phyloP scores from a whole-genome alignment of 2,329 filamentous ascomycete species.

The Fusarium sp. region DNA sequence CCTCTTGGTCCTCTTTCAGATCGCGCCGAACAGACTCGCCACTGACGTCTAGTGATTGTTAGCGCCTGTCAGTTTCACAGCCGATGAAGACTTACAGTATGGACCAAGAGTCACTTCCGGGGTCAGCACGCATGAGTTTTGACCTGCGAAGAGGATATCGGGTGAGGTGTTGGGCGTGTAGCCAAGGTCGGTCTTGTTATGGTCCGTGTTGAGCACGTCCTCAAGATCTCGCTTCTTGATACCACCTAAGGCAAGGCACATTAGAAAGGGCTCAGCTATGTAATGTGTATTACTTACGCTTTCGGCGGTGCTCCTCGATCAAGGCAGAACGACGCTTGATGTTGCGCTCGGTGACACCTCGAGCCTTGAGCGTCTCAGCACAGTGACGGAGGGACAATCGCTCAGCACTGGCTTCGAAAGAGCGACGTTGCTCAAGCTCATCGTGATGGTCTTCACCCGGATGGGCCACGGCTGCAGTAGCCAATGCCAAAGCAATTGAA shows the following conservation, averaged over 20 bases:
- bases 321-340: constrained; percentile 54
- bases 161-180: constrained; percentile 46
- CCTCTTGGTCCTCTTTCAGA: constrained; percentile 52
- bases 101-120: constrained; percentile 62
- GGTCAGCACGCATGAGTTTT: constrained; percentile 56
- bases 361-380: constrained; percentile 54
- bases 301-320: constrained; percentile 53
- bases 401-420: neutral
- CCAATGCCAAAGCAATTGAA: neutral
- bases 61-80: neutral
- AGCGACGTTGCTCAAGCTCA: neutral
- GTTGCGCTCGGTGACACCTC: constrained; percentile 55
- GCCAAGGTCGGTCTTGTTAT: constrained; percentile 50
- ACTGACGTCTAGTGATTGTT: constrained; percentile 33
- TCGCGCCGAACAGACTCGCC: constrained; percentile 48
- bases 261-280: neutral
- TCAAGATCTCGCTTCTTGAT: constrained; percentile 47
- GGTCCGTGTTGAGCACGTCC: constrained; percentile 45
- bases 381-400: constrained; percentile 55
- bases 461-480: neutral
- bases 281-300: constrained; percentile 35
- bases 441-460: constrained; percentile 3
- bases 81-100: constrained; percentile 40
- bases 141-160: constrained; percentile 49
- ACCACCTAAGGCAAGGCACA: neutral